Evolutionary conservation across 2,329 filamentous ascomycete species (phyloP).

Genomic region (Cercospora sp.): DNA sequence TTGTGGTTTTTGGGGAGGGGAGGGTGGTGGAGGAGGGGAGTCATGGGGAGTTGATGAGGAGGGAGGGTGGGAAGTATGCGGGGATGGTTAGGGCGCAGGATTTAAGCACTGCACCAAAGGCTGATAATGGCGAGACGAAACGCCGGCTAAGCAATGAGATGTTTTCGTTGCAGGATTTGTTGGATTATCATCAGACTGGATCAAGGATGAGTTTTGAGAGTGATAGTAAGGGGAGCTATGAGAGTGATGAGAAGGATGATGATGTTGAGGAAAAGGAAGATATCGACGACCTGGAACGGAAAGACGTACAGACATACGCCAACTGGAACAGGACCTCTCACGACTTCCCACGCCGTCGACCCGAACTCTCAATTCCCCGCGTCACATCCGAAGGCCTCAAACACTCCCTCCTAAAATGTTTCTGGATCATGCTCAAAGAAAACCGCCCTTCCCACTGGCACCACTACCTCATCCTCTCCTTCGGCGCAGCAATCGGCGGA

Average conservation of each 20-base stretch:
- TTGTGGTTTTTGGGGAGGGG: conserved; percentile 47
- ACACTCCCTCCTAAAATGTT: background rate
- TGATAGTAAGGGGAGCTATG: background rate
- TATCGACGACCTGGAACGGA: background rate
- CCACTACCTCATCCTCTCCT: background rate
- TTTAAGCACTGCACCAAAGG: background rate
- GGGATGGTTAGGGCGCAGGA: conserved; percentile 11
- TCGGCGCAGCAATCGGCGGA: conserved; percentile 33
- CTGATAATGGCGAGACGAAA: conserved; percentile 17
- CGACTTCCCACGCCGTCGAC: background rate
- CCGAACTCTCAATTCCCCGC: background rate
- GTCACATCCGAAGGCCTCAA: background rate
- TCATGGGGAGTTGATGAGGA: conserved; percentile 29
- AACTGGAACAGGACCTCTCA: background rate
- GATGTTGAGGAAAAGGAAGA: background rate
- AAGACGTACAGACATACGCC: background rate
- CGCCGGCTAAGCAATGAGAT: background rate
- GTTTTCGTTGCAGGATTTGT: background rate
- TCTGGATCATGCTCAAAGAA: background rate
- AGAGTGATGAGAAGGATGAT: background rate
- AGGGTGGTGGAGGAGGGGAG: conserved; percentile 45
- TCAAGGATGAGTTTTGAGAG: background rate
- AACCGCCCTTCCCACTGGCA: background rate
- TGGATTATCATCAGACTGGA: background rate
- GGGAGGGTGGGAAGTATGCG: background rate